Evolutionary conservation across 768 basidiomycete species (phyloP).

Genomic region (Podaxis mareebaensis): DNA sequence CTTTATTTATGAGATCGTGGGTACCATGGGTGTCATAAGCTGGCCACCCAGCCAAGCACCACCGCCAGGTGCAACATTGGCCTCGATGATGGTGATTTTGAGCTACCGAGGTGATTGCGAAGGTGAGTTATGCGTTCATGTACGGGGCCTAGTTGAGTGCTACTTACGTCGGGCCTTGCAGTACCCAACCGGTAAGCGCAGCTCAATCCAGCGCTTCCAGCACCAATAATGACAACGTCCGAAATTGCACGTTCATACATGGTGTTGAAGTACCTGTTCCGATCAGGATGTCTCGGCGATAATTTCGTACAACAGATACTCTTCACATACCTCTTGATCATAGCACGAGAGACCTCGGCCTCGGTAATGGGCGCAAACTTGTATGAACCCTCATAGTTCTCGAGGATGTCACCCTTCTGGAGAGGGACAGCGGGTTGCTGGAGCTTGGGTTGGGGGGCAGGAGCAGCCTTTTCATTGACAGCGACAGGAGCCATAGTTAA

Average conservation of each 20-base stretch:
- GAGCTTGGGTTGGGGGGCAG: conserved; percentile 3
- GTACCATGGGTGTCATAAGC: conserved; percentile 77
- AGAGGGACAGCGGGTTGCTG: conserved; percentile 14
- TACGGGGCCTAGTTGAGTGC: background rate
- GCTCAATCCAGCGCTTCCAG: conserved; percentile 67
- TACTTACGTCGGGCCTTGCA: conserved; percentile 59
- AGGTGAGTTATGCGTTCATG: background rate
- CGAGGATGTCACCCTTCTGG: conserved; percentile 39
- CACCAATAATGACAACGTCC: conserved; percentile 77
- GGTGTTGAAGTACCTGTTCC: conserved; percentile 63
- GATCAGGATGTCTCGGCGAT: background rate
- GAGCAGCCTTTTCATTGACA: conserved; percentile 17
- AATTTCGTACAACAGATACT: background rate
- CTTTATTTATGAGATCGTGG: background rate
- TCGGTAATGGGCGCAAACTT: conserved; percentile 75
- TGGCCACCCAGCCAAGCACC: conserved; percentile 81
- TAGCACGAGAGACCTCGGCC: conserved; percentile 73
- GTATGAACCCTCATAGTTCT: conserved; percentile 65
- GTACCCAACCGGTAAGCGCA: conserved; percentile 75
- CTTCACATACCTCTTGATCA: conserved; percentile 63
- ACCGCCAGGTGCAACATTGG: conserved; percentile 77
- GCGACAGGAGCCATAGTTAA: conserved; percentile 28
- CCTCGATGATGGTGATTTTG: conserved; percentile 65
- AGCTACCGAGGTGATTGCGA: conserved; percentile 28
- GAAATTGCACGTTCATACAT: conserved; percentile 77